Base-by-base conservation (phyloP, 352 stramenopile species). In the Phytophthora tubulina region DNA sequence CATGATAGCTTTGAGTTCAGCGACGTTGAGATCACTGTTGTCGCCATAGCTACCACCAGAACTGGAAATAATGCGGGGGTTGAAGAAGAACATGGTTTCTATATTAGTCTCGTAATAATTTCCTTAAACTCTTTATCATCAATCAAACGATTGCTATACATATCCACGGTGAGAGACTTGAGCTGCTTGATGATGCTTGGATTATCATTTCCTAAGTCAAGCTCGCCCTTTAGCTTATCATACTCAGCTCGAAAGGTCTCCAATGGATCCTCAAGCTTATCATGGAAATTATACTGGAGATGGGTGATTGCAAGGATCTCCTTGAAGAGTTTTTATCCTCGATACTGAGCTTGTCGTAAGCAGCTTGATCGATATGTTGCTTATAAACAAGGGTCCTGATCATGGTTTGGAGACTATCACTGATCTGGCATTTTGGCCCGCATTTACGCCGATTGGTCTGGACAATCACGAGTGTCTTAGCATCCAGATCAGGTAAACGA, bases 311-410 rank as follows among this genome's bases (percentile, higher is more conserved):
- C 17, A 7, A 63, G 55, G 14, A 63, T 63, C 42, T 63, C 55
- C 30, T 53, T 63, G 21, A 63, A 63, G 6, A 69, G 44, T 69
- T 53, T 63, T 62, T n/a, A 33, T 69, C 62, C 10, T 69, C 53
- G 14, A 59, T 61, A 15, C n/a, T 54, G n/a, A 74, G 53, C 35
- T 66, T 49, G 38, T 74, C 67, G 39, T 74, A 70, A 1, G 9
- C 30, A 6, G 13, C 53, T 21, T 74, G 59, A 62, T 55, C 50
- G 30, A 69, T 62, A 27, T 61, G 17, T 5, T 61, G 13, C 42
- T 62, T 69, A 27, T n/a, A 63, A n/a, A n/a, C n/a, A n/a, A n/a
- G n/a, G n/a, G n/a, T n/a, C 45, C 14, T 31, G 35, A 63, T 56
- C 62, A 70, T 70, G n/a, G 35, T 36, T 42, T 70, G 62, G 21